phyloP scores from a whole-genome alignment of 192 early-diverging fungal species.

The Neocallimastix lanati region DNA sequence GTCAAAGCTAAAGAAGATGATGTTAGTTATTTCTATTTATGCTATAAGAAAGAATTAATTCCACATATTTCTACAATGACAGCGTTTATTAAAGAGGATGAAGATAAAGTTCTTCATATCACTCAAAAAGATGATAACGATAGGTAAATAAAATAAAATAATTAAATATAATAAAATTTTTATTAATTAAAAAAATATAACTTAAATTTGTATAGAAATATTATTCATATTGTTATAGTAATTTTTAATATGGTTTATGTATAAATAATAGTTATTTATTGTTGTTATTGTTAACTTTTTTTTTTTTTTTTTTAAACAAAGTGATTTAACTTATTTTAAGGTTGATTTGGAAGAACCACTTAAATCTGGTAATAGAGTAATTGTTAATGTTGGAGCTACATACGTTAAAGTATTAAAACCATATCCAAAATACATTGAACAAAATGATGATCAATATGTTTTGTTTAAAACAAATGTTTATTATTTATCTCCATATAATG shows the following conservation, averaged over 20 bases:
- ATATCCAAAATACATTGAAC: neutral
- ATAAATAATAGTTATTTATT: neutral
- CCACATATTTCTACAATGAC: neutral
- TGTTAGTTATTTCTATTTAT: neutral
- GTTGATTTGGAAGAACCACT: neutral
- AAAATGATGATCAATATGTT: neutral
- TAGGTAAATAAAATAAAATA: neutral
- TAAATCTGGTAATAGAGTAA: neutral
- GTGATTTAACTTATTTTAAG: neutral
- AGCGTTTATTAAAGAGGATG: neutral
- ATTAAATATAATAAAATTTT: too few species aligned
- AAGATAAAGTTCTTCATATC: neutral
- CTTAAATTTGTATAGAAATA: too few species aligned
- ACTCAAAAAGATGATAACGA: neutral
- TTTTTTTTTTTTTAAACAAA: neutral
- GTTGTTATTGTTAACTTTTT: neutral
- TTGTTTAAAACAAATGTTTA: neutral
- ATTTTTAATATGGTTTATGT: too few species aligned
- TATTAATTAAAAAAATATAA: too few species aligned
- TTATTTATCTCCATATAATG: neutral
- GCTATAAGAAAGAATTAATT: neutral
- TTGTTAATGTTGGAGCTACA: neutral
- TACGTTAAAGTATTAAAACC: neutral
- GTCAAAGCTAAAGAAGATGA: neutral
- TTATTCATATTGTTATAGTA: too few species aligned